A percentile compares a stretch with the other conserved stretches of the same genome.
phyloP scores from a whole-genome alignment of 192 early-diverging fungal species.

The Entomortierella chlamydospora region DNA sequence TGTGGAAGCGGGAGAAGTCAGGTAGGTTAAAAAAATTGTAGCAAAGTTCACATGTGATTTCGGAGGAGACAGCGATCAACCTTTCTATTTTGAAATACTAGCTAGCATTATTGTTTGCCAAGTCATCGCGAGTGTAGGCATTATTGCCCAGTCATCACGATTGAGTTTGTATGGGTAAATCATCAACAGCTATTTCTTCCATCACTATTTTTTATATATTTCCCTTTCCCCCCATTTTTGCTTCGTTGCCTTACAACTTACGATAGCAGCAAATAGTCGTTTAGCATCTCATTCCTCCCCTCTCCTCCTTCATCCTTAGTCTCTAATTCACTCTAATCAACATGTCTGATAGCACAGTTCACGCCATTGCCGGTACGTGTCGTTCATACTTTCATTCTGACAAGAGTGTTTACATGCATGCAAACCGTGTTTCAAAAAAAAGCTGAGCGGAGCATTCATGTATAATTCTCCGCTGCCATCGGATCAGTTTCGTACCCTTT shows the following conservation, averaged over 20 bases:
- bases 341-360: slow-evolving; percentile 72
- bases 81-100: neutral
- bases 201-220: slow-evolving; percentile 19
- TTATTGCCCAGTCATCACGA: too few relatives aligned
- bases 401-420: neutral
- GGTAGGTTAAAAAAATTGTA: neutral
- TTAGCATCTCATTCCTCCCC: neutral
- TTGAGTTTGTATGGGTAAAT: neutral
- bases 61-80: neutral
- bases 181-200: neutral
- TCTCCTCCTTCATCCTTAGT: slow-evolving; percentile 10
- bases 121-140: neutral
- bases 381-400: neutral
- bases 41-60: slow-evolving; percentile 13
- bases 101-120: too few relatives aligned
- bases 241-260: slow-evolving; percentile 1
- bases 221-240: slow-evolving; percentile 16
- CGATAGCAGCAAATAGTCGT: too few relatives aligned
- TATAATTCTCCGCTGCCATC: too few relatives aligned
- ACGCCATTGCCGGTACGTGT: slow-evolving; percentile 69
- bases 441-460: too few relatives aligned
- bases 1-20: neutral
- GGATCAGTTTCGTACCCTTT: too few relatives aligned
- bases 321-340: slow-evolving; percentile 5
- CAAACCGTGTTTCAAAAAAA: too few relatives aligned